phyloP scores from a whole-genome alignment of 441 rosid genomes.

The Omphalea diandra region DNA sequence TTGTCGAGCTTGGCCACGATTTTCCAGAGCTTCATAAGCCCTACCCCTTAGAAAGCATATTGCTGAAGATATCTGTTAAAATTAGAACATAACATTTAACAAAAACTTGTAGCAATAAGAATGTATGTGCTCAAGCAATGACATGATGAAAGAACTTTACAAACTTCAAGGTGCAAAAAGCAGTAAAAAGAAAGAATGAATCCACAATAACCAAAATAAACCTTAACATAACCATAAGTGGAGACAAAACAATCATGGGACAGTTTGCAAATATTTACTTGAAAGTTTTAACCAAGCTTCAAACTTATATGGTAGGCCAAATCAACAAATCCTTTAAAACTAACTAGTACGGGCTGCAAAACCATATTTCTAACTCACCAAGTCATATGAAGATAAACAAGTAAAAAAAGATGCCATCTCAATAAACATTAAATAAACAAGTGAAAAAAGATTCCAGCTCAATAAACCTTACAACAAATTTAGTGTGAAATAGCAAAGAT shows the following conservation, averaged over 20 bases:
- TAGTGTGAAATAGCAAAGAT: no score
- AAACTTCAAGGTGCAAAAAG: not conserved
- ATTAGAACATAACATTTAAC: constrained; percentile 9
- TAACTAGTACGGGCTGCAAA: not conserved
- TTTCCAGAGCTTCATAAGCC: constrained; percentile 90
- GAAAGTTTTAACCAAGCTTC: not conserved
- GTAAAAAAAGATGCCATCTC: no score
- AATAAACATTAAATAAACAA: no score
- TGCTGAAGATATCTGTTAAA: constrained; percentile 78
- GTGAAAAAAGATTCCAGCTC: no score
- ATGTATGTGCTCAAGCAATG: not conserved
- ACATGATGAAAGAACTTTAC: not conserved
- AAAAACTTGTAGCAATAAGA: not conserved
- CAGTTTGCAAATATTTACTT: not conserved
- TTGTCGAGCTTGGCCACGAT: constrained; percentile 80
- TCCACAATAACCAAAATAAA: not conserved
- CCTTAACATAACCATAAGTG: not conserved
- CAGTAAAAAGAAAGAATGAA: not conserved
- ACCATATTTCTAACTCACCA: not conserved
- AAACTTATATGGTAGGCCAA: not conserved
- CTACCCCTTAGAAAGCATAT: constrained; percentile 91
- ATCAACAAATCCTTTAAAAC: not conserved
- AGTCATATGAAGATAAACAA: not conserved
- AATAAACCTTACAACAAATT: no score
- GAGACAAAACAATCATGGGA: not conserved